These are phyloP conservation scores for Phytophthora pluvialis DNA, from an alignment of 352 stramenopile genomes.

Conservation along the genomic window DNA sequence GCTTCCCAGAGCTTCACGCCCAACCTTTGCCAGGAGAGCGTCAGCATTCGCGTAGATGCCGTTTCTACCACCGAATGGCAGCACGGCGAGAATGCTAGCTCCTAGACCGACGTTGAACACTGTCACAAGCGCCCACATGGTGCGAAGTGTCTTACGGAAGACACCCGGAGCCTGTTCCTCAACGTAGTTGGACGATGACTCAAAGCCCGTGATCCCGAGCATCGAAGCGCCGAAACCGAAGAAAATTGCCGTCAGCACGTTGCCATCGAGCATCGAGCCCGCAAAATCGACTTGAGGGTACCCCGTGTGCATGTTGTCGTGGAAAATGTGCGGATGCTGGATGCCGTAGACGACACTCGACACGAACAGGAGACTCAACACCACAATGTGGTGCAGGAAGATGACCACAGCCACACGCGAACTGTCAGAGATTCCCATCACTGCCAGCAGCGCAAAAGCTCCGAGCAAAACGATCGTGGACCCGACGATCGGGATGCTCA, in stretches of 20 bases:
- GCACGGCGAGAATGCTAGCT: conserved; percentile 59
- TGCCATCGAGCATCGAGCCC: conserved; percentile 44
- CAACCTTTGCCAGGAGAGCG: conserved; percentile 71
- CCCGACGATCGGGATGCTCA: conserved; percentile 50
- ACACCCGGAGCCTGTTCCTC: conserved; percentile 83
- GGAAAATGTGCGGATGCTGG: conserved; percentile 58
- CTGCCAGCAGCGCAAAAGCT: conserved; percentile 76
- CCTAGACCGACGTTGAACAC: conserved; percentile 34
- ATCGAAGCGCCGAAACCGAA: conserved; percentile 80
- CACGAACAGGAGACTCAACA: conserved; percentile 61
- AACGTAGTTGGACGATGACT: conserved; percentile 88
- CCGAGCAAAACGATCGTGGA: conserved; percentile 59
- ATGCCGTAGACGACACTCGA: conserved; percentile 60
- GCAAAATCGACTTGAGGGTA: conserved; percentile 68
- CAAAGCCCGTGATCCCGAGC: conserved; percentile 91
- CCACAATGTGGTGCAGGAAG: conserved; percentile 80
- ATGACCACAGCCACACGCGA: conserved; percentile 78
- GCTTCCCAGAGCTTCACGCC: conserved; percentile 36
- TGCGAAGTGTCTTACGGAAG: conserved; percentile 65
- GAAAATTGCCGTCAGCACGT: conserved; percentile 57
- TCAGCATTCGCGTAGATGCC: conserved; percentile 60
- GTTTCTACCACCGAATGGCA: conserved; percentile 55
- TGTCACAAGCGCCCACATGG: conserved; percentile 34
- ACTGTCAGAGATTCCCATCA: conserved; percentile 85
- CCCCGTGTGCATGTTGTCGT: conserved; percentile 61